Evolutionary conservation across 805 yeast genomes (phyloP), one percentile per base, ranked within the genome.

Genomic region (Hyphopichia homilentoma): DNA sequence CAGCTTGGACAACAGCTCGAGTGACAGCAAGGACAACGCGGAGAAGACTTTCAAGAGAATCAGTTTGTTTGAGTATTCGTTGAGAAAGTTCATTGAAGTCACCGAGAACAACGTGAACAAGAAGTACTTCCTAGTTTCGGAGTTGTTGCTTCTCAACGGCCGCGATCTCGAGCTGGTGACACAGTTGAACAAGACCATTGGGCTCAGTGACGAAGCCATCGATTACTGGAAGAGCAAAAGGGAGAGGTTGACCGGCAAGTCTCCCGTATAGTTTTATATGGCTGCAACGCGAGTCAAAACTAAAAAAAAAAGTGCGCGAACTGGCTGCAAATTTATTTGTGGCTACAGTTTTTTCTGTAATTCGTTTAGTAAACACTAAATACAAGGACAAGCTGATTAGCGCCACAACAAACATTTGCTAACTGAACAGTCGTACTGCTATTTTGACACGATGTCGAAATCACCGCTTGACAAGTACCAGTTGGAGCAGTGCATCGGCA

Each of bases 401-500:
- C n/a, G n/a, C n/a, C n/a, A n/a, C n/a, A n/a, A n/a, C n/a, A n/a
- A n/a, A n/a, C n/a, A n/a, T n/a, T n/a, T n/a, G n/a, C n/a, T n/a
- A n/a, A n/a, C n/a, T n/a, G n/a, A n/a, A n/a, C n/a, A n/a, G n/a
- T n/a, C n/a, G n/a, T n/a, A n/a, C n/a, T n/a, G n/a, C n/a, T n/a
- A n/a, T n/a, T n/a, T n/a, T n/a, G n/a, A n/a, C n/a, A n/a, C n/a
- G n/a, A n/a, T n/a, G n/a, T n/a, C n/a, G n/a, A n/a, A n/a, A n/a
- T n/a, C n/a, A n/a, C 41, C 43, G 5, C 27, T 36, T 5, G 42
- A 38, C 16, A 40, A 43, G 21, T 60, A 59, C 37, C 38, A 35
- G 15, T 29, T 59, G n/a, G 41, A 66, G 16, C 72, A 75, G 33
- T 80, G 88, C 48, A 75, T 86, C 9, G 96, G 96, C 0, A 68